These are phyloP conservation scores for Pyrus hybrid DNA, from an alignment of 331 rosid species.

Conservation along the genomic window DNA sequence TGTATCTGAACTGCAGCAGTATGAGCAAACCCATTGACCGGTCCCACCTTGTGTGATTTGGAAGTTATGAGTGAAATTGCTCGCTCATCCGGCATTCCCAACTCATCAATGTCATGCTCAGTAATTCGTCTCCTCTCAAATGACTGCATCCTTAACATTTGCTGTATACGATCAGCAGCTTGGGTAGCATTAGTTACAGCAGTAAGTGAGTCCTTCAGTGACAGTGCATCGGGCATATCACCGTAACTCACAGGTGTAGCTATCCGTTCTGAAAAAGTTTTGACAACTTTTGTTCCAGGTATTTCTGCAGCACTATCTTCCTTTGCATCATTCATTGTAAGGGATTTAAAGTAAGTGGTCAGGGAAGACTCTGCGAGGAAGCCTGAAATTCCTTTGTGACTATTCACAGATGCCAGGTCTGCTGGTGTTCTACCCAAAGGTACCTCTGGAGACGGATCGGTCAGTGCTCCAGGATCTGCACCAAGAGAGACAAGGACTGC, in stretches of 20 bases:
- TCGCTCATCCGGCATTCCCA: conserved; percentile 43
- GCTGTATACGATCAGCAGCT: conserved; percentile 76
- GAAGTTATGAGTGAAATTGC: conserved; percentile 49
- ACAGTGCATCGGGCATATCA: conserved; percentile 51
- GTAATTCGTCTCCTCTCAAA: conserved; percentile 58
- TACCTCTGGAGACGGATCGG: conserved; percentile 75
- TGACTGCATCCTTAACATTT: conserved; percentile 69
- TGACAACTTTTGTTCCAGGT: conserved; percentile 40
- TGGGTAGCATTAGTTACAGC: conserved; percentile 81
- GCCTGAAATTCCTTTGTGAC: conserved; percentile 87
- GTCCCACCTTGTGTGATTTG: conserved; percentile 44
- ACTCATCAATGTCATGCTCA: conserved; percentile 36
- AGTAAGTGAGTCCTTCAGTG: conserved; percentile 69
- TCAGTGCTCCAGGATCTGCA: conserved; percentile 51
- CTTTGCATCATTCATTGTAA: conserved; percentile 44
- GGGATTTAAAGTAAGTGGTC: conserved; percentile 46
- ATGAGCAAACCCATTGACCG: conserved; percentile 36
- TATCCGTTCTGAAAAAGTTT: conserved; percentile 54
- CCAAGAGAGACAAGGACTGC: conserved; percentile 53
- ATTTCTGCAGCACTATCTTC: conserved; percentile 31
- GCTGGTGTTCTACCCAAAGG: conserved; percentile 58
- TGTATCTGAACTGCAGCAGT: conserved; percentile 71
- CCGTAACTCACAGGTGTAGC: conserved; percentile 45
- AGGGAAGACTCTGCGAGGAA: conserved; percentile 68
- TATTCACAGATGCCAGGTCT: conserved; percentile 65